Base-by-base conservation (phyloP, 2,329 filamentous ascomycete species). In the Endoconidiophora polonica region DNA sequence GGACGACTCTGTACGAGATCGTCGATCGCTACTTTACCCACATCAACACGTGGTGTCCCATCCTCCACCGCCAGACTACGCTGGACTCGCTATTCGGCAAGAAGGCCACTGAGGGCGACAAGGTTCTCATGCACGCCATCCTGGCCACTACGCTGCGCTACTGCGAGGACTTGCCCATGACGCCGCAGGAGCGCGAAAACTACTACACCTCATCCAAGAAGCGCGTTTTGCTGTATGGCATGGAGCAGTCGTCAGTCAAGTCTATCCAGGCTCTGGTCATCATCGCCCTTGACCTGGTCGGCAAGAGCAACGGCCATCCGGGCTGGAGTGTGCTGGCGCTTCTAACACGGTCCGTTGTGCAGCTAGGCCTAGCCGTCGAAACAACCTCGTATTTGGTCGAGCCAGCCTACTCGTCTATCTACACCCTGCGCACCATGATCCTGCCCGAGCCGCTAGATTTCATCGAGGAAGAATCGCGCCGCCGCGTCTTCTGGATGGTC, bases 401-500 rank as follows among this genome's bases (percentile, higher is more conserved):
- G 1, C 86, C 86, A 0, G 74, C 79, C 50, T 86, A 83, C 61
- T 79, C 81, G 2, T 94, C 88, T 0, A 94, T 94, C 44, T 94
- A 93, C 61, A 94, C 87, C 0, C 68, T 94, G 42, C 74, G 87
- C 49, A 86, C 87, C 14, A 88, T 88, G 68, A 80, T 90, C 2
- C 69, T 94, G 0, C 83, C 86, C 0, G 86, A 94, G 54, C 76
- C 88, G 0, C 79, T 77, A 46, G 83, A 86, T 54, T 94, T 88
- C 63, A 82, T 94, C 50, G 87, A 94, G 60, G 88, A 94, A 54
- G 88, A 95, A 62, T 83, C 84, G 40, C 72, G 87, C 24, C 74
- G 88, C 24, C 73, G 88, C 23, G 68, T 94, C 1, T 94, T 95
- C 63, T 95, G 88, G 88, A 90, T 93, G 79, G 80, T 94, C 9